Evolutionary conservation across 768 basidiomycete species (phyloP), one percentile per base, ranked within the genome.

Genomic region (Hygrophorus pudorinus): DNA sequence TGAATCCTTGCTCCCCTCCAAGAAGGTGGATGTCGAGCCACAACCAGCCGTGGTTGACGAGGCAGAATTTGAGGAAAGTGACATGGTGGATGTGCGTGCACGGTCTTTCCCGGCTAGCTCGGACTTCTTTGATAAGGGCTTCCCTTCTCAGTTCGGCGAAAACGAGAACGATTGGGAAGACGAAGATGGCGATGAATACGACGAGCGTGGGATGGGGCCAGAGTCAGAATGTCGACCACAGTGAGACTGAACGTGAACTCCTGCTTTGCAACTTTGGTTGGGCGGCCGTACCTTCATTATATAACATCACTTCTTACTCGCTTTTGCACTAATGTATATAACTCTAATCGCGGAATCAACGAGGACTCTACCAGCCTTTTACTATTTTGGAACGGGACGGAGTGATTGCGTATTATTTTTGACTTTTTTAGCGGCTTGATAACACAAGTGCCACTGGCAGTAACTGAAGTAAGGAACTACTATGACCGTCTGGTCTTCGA

Each of bases 21-120:
- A 86, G 62, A 83, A 85, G 56, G 57, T 58, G 16, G 79, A 87
- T 42, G 66, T 89, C 31, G 78, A 82, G 5, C 88, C 88, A 12
- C 67, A 64, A 50, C 85, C 87, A 8, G 78, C 70, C 41, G 65
- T 81, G 46, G 76, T 90, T 38, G 82, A 85, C 50, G 73, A 83
- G 50, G 81, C 68, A 21, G 66, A 71, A 51, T 86, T 74, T 59
- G 85, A 87, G 64, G 80, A 82, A 62, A 77, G 75, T 61, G 80
- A 81, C 63, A 75, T 86, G 66, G 75, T 76, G 58, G 84, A 87
- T 68, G 85, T 89, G 78, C 79, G 86, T 83, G 71, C 69, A 65
- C 73, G 74, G 68, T 78, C 73, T 75, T 81, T 80, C 68, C 75
- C 76, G 68, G 76, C 80, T 73, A 72, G 73, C 59, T 67, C 72